Conservation (phyloP, 2,329 filamentous ascomycete species). For the Thelonectria discophora region DNA sequence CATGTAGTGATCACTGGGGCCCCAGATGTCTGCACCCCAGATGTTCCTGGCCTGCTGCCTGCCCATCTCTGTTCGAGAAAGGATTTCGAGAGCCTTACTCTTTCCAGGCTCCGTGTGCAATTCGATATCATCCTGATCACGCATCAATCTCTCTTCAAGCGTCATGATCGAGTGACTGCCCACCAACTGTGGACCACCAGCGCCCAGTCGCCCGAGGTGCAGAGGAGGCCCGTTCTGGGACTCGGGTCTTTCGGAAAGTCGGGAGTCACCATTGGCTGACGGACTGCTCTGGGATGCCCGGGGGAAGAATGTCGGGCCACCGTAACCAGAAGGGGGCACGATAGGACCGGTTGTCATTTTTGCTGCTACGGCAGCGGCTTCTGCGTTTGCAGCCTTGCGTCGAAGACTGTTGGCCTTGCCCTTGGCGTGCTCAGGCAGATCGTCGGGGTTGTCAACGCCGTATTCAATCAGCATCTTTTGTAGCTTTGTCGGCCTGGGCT, state of each 20-base stretch:
- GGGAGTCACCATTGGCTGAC: slow-evolving; percentile 31
- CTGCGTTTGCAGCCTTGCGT: slow-evolving; percentile 72
- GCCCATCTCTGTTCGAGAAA: slow-evolving; percentile 60
- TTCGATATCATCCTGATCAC: slow-evolving; percentile 56
- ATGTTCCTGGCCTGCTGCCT: slow-evolving; percentile 61
- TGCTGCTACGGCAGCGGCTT: slow-evolving; percentile 56
- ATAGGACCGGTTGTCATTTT: slow-evolving; percentile 31
- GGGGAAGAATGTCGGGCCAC: slow-evolving; percentile 39
- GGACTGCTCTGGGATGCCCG: slow-evolving; percentile 28
- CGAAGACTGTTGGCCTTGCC: slow-evolving; percentile 79
- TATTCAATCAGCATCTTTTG: slow-evolving; percentile 93
- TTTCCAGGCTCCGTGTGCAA: slow-evolving; percentile 57
- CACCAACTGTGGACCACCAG: slow-evolving; percentile 54
- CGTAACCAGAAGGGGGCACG: slow-evolving; percentile 38
- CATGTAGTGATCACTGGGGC: slow-evolving; percentile 43
- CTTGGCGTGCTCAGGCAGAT: slow-evolving; percentile 83
- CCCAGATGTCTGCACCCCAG: slow-evolving; percentile 61
- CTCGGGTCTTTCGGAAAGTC: slow-evolving; percentile 40
- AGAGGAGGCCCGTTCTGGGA: slow-evolving; percentile 49
- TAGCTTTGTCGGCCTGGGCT: slow-evolving; percentile 94
- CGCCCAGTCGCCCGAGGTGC: slow-evolving; percentile 56
- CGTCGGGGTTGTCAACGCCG: slow-evolving; percentile 88
- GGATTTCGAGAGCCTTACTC: slow-evolving; percentile 61
- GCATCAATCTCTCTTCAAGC: slow-evolving; percentile 61
- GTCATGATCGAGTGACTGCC: slow-evolving; percentile 52